These are phyloP conservation scores for Collybiopsis confluens DNA, from an alignment of 768 basidiomycete genomes.

Conservation along the genomic window DNA sequence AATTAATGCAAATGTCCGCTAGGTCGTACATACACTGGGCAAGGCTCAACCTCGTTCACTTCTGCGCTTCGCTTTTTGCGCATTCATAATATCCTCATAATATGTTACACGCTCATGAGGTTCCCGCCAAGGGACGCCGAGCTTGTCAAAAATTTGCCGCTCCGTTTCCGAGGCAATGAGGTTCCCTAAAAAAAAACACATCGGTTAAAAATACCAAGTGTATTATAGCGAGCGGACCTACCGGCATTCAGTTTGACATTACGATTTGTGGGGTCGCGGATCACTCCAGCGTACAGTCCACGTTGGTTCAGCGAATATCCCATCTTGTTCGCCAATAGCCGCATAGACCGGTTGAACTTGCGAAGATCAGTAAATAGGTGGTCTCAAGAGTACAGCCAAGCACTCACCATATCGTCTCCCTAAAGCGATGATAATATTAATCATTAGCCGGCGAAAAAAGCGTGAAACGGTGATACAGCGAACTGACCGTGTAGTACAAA, in stretches of 20 bases:
- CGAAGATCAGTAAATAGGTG: neutral
- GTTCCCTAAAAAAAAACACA: slow-evolving; percentile 36
- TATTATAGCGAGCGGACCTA: slow-evolving; percentile 15
- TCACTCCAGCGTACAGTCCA: slow-evolving; percentile 69
- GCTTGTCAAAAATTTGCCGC: slow-evolving; percentile 75
- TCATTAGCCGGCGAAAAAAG: neutral
- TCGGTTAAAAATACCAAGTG: neutral
- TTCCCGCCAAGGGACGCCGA: slow-evolving; percentile 80
- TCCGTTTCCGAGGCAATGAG: slow-evolving; percentile 82
- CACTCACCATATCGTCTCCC: slow-evolving; percentile 86
- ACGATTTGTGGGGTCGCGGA: slow-evolving; percentile 64
- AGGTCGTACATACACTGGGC: too few relatives aligned
- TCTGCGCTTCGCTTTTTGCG: neutral
- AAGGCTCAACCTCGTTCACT: neutral
- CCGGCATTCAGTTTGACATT: slow-evolving; percentile 60
- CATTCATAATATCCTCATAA: neutral
- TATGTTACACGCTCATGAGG: slow-evolving; percentile 61
- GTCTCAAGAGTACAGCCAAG: neutral
- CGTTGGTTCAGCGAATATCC: slow-evolving; percentile 88
- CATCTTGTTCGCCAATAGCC: slow-evolving; percentile 74
- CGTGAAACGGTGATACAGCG: neutral
- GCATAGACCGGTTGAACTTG: slow-evolving; percentile 88
- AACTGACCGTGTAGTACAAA: slow-evolving; percentile 83
- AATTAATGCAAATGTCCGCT: too few relatives aligned
- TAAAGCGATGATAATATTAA: slow-evolving; percentile 25